phyloP scores from a whole-genome alignment of 2,329 filamentous ascomycete genomes.

The Botrytis paeoniae region DNA sequence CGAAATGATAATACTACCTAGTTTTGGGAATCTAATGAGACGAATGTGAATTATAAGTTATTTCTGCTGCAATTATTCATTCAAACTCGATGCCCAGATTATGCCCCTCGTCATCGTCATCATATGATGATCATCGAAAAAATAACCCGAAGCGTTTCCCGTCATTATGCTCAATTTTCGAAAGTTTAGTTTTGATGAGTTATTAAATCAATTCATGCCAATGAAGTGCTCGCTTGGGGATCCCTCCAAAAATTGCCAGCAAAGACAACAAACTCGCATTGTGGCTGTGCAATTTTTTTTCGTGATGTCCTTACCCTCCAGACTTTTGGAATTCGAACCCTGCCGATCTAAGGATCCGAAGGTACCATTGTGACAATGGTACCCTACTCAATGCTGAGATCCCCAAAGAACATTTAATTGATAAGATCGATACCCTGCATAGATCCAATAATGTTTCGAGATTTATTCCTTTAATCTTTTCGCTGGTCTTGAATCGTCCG shows the following conservation, averaged over 20 bases:
- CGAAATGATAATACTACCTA: neutral
- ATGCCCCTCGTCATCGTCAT: slow-evolving; percentile 1
- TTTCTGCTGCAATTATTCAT: neutral
- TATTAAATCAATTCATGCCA: slow-evolving; percentile 16
- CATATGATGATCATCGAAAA: neutral
- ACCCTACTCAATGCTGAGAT: neutral
- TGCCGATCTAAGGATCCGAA: neutral
- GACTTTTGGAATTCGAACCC: neutral
- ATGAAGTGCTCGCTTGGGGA: neutral
- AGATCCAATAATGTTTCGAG: neutral
- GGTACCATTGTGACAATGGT: neutral
- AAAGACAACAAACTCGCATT: neutral
- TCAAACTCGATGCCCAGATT: neutral
- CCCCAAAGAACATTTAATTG: neutral
- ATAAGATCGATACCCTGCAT: slow-evolving; percentile 1
- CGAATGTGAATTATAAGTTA: no score
- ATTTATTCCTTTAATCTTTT: slow-evolving; percentile 59
- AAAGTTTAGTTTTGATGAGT: slow-evolving; percentile 5
- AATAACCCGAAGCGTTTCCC: neutral
- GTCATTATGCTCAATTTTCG: slow-evolving; percentile 5
- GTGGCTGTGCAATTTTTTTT: slow-evolving; percentile 15
- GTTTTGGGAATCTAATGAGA: neutral
- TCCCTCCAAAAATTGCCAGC: slow-evolving; percentile 5
- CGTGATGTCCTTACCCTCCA: neutral
- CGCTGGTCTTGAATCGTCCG: slow-evolving; percentile 68